Evolutionary conservation across 129 eudicot species (phyloP).

Genomic region (Sambucus nigra): DNA sequence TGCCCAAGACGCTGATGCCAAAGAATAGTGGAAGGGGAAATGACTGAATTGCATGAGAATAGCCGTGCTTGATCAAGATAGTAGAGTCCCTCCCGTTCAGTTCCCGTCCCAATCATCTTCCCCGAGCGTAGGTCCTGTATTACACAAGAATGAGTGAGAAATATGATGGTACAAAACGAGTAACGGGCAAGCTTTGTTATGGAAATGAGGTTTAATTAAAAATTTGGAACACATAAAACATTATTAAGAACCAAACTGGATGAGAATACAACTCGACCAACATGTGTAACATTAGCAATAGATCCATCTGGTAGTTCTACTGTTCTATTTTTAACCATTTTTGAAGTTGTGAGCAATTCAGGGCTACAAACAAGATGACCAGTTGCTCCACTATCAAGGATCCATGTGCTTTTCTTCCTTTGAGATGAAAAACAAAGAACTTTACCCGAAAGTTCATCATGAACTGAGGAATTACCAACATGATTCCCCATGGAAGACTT

Average conservation of each 20-base stretch:
- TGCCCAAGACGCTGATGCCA: conserved; percentile 8
- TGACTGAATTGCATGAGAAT: neutral
- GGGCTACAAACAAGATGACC: conserved; percentile 4
- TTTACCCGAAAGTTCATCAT: neutral
- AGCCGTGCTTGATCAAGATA: neutral
- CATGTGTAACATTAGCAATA: neutral
- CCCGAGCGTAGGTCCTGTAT: conserved; percentile 11
- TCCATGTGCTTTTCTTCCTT: neutral
- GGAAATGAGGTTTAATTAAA: conserved; percentile 1
- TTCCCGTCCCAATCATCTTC: conserved; percentile 12
- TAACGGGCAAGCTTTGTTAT: neutral
- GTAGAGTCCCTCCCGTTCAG: conserved; percentile 6
- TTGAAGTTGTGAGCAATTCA: neutral
- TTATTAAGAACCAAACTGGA: neutral
- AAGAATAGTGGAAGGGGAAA: neutral
- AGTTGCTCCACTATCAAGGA: conserved; percentile 1
- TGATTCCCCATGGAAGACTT: neutral
- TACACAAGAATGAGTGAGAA: neutral
- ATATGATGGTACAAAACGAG: neutral
- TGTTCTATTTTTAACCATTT: no score
- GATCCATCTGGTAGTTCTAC: neutral
- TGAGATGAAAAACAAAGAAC: no score
- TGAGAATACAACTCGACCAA: neutral
- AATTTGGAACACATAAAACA: conserved; percentile 3
- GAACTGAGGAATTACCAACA: neutral